phyloP scores from a whole-genome alignment of 345 rosid species.

The Adansonia digitata region DNA sequence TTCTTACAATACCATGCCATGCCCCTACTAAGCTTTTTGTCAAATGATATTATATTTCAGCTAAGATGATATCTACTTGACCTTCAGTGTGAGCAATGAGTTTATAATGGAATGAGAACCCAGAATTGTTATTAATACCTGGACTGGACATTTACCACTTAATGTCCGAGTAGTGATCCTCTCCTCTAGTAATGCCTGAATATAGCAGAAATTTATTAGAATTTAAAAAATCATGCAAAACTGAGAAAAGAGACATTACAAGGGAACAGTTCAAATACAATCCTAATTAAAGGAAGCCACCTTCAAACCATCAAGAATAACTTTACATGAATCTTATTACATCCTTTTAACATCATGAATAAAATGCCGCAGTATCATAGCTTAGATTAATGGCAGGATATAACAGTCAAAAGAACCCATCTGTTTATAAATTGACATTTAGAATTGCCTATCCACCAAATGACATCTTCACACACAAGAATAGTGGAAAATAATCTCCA shows the following conservation, averaged over 20 bases:
- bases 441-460: background rate
- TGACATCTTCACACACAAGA: background rate
- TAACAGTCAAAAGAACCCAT: background rate
- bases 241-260: background rate
- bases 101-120: slow-evolving; percentile 9
- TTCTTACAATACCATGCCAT: background rate
- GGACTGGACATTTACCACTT: slow-evolving; percentile 52
- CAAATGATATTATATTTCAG: background rate
- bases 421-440: background rate
- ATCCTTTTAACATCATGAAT: background rate
- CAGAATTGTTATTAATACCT: slow-evolving; percentile 34
- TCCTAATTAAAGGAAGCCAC: slow-evolving; percentile 2
- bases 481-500: background rate
- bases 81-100: background rate
- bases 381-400: background rate
- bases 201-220: background rate
- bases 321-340: background rate
- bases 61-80: background rate
- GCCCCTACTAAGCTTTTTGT: background rate
- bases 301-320: background rate
- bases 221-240: background rate
- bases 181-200: slow-evolving; percentile 94
- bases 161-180: slow-evolving; percentile 69
- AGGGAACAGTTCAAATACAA: background rate
- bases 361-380: background rate